Base-by-base conservation (phyloP, 1,284 basidiomycete species). In the Papiliotrema terrestris region DNA sequence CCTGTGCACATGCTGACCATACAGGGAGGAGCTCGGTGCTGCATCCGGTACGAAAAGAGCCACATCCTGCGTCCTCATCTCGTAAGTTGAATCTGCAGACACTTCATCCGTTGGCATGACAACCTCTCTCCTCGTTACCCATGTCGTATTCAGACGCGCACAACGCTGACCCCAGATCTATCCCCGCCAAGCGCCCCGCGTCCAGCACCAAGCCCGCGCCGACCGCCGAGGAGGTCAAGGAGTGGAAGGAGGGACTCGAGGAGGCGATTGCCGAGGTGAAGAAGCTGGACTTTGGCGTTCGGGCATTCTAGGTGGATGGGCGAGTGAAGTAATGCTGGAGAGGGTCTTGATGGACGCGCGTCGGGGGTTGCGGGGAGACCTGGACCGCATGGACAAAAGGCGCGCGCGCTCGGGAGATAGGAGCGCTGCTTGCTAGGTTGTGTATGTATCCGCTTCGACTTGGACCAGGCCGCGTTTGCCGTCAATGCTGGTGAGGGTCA, bases 31-130 rank as follows among this genome's bases (percentile, higher is more conserved):
- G 68, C 85, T 99, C 23, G 96, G 96, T 1, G 86, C 88, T 61
- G 92, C 95, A 15, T 93, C 91, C 69, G 88, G 91, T 51, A 99
- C 96, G 48, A 99, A 99, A 80, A 86, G 96, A 66, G 95, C 96
- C 41, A 99, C 96, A 45, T 94, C 91, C 67, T 97, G 93, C 77
- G 93, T 99, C 14, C 91, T 99, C 86, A 83, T 98, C 58, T 73
- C 73, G 71, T 75, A 55, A 59, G 72, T 68, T 2, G 4, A 23
- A 32, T 66, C 37, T 70, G 14, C 59, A 63, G 19, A 68, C 68
- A 39, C 15, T n/a, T 38, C 39, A 42, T 19, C 23, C 13, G 14
- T 25, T 2, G 15, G 42, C 58, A 22, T 41, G 43, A 22, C 32
- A 19, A 25, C 26, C 44, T 25, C 13, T 38, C 29, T 20, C 36